Base-by-base conservation (phyloP, 1,284 basidiomycete species). In the Nidula niveotomentosa region DNA sequence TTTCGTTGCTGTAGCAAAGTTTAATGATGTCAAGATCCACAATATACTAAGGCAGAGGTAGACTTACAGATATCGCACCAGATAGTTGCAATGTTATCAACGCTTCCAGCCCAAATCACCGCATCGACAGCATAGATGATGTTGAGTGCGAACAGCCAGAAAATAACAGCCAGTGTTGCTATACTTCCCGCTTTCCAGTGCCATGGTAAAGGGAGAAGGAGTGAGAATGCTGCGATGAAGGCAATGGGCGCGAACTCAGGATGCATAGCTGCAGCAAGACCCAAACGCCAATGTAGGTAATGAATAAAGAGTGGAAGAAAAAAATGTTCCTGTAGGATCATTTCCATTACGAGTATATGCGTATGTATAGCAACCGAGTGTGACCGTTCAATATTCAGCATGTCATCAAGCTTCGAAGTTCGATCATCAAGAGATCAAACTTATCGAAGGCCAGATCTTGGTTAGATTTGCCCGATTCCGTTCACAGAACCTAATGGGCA, bases 1-100 rank as follows among this genome's bases (percentile, higher is more conserved):
- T 52, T 69, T 69, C 0, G 65, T 62, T 23, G 60, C 68, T 68
- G 49, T 75, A 52, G 49, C 75, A 52, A 46, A 41, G 37, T 41
- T 39, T 3, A 2, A 41, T 6, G 23, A 23, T 4, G 23, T 23
- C 4, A 23, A 23, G 23, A 23, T 23, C 23, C 2, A 23, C 23
- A 23, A 23, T 23, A 23, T 2, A 23, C 23, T n/a, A n/a, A n/a
- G n/a, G n/a, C n/a, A n/a, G n/a, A n/a, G n/a, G n/a, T n/a, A n/a
- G 23, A 63, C 76, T 55, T 54, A 78, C 78, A 68, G 43, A 84
- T 79, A 60, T 84, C 82, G 61, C 81, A 84, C 75, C 76, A 83
- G 6, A 76, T 61, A 0, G 75, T 76, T 0, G 73, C 68, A 1
- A 59, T 47, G 50, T 76, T 65, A 8, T 64, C 54, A 0, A 65